Evolutionary conservation across 2,329 filamentous ascomycete genomes (phyloP).

Genomic region (Xylariales sp.): DNA sequence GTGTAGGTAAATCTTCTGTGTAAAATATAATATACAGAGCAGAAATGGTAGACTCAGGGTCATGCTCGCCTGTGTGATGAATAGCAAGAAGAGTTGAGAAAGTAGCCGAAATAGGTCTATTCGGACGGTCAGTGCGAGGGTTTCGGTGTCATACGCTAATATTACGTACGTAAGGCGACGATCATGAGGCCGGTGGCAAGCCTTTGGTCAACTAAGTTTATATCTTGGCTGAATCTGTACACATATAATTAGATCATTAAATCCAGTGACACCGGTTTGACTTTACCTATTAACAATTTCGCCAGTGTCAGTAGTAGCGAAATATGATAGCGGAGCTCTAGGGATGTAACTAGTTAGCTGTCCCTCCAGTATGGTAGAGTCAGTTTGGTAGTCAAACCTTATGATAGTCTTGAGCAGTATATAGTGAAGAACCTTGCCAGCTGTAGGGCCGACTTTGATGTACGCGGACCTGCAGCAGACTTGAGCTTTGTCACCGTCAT

Average conservation of each 20-base stretch:
- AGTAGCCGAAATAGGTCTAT: too few relatives aligned
- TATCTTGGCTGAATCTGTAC: conserved; percentile 4
- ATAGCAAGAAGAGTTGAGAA: conserved; percentile 2
- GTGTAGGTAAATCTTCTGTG: conserved; percentile 6
- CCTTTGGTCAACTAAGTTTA: not conserved
- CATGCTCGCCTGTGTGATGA: not conserved
- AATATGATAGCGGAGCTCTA: conserved; percentile 2
- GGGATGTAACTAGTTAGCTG: too few relatives aligned
- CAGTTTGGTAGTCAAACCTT: not conserved
- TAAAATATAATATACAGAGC: conserved; percentile 1
- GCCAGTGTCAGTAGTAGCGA: not conserved
- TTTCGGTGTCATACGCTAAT: too few relatives aligned
- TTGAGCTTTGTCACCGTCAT: not conserved
- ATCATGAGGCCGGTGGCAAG: not conserved
- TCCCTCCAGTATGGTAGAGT: too few relatives aligned
- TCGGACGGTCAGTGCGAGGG: too few relatives aligned
- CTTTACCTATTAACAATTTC: not conserved
- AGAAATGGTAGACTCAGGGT: not conserved
- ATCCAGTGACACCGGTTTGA: not conserved
- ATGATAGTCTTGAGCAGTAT: conserved; percentile 3
- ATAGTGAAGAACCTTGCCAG: conserved; percentile 1
- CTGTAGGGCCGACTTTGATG: not conserved
- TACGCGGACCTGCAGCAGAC: not conserved
- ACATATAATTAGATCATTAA: not conserved
- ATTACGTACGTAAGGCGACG: conserved; percentile 1